Percentiles rank a stretch among this genome's conserved stretches.
Conservation (phyloP, 129 eudicot species). For the Centella asiatica region DNA sequence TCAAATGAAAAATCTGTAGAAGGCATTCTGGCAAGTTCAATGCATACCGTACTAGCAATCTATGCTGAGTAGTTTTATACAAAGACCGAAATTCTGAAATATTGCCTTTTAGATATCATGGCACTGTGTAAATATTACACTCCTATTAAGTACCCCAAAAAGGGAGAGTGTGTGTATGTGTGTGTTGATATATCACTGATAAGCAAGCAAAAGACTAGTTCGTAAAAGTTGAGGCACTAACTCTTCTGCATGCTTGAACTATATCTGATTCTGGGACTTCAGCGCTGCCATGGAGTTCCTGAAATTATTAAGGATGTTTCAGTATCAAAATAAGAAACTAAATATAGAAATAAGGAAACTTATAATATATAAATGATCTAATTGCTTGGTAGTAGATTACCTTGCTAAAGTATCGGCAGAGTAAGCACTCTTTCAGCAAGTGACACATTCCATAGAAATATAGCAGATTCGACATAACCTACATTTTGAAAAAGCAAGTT, state of each 20-base stretch:
- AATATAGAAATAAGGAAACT: not conserved
- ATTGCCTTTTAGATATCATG: no score
- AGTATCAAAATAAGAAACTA: constrained; percentile 7
- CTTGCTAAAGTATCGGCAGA: constrained; percentile 92
- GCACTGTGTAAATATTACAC: no score
- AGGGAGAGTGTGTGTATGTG: no score
- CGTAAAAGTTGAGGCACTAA: constrained; percentile 23
- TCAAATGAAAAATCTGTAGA: no score
- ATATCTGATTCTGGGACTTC: constrained; percentile 92
- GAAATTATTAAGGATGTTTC: constrained; percentile 7
- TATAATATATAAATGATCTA: not conserved
- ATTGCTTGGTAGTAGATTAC: constrained; percentile 21
- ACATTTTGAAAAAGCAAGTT: constrained; percentile 15
- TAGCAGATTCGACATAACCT: constrained; percentile 89
- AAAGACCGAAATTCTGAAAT: no score
- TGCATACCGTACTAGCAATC: no score
- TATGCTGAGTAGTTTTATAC: no score
- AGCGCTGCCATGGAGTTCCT: constrained; percentile 90
- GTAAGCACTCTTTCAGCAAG: constrained; percentile 71
- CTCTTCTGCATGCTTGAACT: constrained; percentile 95
- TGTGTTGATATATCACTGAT: no score
- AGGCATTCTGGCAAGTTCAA: no score
- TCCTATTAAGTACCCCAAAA: no score
- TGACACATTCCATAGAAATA: constrained; percentile 87
- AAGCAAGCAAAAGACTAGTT: not conserved